Evolutionary conservation across 1,284 basidiomycete species (phyloP).

Genomic region (Jaminaea rosea): DNA sequence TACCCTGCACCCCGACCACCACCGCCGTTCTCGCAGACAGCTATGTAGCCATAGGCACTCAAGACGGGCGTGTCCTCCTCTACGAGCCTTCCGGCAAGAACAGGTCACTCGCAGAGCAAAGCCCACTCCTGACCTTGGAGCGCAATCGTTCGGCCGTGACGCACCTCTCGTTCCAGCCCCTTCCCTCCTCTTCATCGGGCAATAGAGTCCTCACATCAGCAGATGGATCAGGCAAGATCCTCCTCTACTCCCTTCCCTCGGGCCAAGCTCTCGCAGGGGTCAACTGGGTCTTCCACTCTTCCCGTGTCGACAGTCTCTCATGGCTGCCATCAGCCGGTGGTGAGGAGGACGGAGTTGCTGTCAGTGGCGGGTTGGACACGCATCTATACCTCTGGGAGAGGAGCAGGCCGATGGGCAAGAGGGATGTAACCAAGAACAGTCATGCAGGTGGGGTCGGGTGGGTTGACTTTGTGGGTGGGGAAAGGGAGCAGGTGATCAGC

Average conservation of each 20-base stretch:
- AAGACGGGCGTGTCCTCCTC: constrained; percentile 33
- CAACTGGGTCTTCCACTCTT: constrained; percentile 78
- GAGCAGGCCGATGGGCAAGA: constrained; percentile 60
- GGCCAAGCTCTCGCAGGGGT: constrained; percentile 24
- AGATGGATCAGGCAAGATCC: neutral
- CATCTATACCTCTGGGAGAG: constrained; percentile 83
- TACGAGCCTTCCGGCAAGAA: constrained; percentile 11
- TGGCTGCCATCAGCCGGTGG: constrained; percentile 69
- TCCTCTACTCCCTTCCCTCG: neutral
- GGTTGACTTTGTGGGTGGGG: neutral
- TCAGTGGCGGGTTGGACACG: constrained; percentile 81
- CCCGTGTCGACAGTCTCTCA: constrained; percentile 67
- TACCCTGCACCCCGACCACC: constrained; percentile 14
- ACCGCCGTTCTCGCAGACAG: constrained; percentile 53
- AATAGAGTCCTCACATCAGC: neutral
- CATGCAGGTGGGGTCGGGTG: constrained; percentile 25
- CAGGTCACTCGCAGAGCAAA: constrained; percentile 52
- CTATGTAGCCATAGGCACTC: constrained; percentile 64
- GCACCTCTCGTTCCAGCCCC: constrained; percentile 65
- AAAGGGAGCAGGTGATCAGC: neutral
- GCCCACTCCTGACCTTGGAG: constrained; percentile 11
- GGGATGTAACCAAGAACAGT: constrained; percentile 62
- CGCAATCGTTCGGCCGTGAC: constrained; percentile 52
- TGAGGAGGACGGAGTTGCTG: constrained; percentile 65
- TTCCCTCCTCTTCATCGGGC: neutral